These are phyloP conservation scores for Verbascum thapsus DNA, from an alignment of 257 asterid genomes.

Conservation along the genomic window DNA sequence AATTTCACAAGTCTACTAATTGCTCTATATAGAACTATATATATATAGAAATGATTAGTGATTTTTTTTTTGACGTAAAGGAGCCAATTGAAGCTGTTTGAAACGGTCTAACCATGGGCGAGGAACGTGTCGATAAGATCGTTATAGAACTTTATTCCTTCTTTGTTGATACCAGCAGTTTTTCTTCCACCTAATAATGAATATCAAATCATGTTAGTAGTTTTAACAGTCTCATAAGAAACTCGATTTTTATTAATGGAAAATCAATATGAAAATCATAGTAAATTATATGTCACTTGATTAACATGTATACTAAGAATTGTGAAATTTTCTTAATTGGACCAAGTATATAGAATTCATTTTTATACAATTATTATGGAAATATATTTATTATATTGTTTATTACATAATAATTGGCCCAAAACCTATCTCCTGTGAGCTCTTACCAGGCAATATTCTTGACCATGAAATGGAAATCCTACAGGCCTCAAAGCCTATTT, in stretches of 20 bases:
- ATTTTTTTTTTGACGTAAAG: not conserved
- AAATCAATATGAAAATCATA: too few species aligned
- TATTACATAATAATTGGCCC: too few species aligned
- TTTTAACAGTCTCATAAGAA: too few species aligned
- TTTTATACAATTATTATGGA: too few species aligned
- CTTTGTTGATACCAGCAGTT: constrained; percentile 33
- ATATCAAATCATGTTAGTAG: not conserved
- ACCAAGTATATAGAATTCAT: too few species aligned
- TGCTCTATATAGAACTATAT: too few species aligned
- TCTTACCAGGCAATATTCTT: constrained; percentile 38
- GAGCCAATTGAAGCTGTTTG: not conserved
- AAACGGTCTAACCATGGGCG: constrained; percentile 31
- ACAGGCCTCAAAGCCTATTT: constrained; percentile 36
- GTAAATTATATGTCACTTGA: too few species aligned
- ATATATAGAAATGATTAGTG: too few species aligned
- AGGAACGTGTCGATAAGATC: constrained; percentile 35
- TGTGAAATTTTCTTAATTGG: not conserved
- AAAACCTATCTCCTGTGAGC: not conserved
- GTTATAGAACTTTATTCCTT: constrained; percentile 39
- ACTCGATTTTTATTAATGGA: too few species aligned
- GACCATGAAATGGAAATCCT: constrained; percentile 39
- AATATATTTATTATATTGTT: too few species aligned
- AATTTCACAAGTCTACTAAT: too few species aligned
- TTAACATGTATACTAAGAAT: not conserved
- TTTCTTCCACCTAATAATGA: constrained; percentile 31